phyloP scores from a whole-genome alignment of 106 monocot species.

The Agapanthus africanus region DNA sequence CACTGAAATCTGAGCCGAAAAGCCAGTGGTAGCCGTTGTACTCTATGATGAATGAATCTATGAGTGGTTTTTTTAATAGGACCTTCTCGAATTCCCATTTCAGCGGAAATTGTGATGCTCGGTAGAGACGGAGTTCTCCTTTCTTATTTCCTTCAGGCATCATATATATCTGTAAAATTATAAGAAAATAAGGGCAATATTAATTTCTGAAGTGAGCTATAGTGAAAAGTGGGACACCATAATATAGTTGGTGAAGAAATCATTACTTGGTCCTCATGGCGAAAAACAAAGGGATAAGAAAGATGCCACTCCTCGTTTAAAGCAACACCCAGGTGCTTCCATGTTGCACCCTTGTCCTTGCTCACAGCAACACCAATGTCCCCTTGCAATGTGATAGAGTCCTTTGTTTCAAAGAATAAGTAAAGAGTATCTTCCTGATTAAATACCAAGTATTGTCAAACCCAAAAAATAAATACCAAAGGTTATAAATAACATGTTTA shows the following conservation, averaged over 20 bases:
- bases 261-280: constrained; percentile 46
- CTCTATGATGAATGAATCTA: constrained; percentile 75
- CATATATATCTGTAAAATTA: constrained; percentile 65
- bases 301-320: constrained; percentile 91
- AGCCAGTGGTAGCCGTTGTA: constrained; percentile 53
- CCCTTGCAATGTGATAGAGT: constrained; percentile 66
- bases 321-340: constrained; percentile 74
- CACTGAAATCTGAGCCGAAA: constrained; percentile 80
- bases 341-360: constrained; percentile 70
- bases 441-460: not conserved
- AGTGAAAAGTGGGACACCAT: not conserved
- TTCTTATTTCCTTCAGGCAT: constrained; percentile 84
- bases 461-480: not conserved
- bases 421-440: constrained; percentile 58
- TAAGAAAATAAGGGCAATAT: not conserved
- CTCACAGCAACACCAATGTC: constrained; percentile 88
- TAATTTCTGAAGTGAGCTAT: not conserved
- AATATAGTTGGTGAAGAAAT: not conserved
- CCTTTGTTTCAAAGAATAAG: constrained; percentile 90
- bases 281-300: constrained; percentile 92
- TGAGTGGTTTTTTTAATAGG: constrained; percentile 62
- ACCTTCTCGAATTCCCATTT: constrained; percentile 78
- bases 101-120: constrained; percentile 65
- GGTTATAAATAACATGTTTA: not conserved
- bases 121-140: constrained; percentile 77